Evolutionary conservation across 805 yeast species (phyloP).

Genomic region (Metschnikowia colocasiae): DNA sequence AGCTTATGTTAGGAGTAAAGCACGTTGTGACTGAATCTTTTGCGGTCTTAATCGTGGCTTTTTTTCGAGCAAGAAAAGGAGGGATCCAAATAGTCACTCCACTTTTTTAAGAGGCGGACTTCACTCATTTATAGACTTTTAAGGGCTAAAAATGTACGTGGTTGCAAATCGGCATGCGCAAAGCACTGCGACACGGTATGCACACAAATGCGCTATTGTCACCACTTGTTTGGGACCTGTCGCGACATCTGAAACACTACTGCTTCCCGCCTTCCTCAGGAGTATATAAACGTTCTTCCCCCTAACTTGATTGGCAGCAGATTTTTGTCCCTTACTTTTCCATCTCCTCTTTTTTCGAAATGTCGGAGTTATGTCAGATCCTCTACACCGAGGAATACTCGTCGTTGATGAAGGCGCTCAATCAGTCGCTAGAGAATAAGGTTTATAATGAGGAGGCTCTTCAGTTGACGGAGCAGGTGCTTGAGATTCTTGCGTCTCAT

Average conservation of each 20-base stretch:
- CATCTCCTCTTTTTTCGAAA: background rate
- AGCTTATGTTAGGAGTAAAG: too few relatives aligned
- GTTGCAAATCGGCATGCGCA: conserved; percentile 1
- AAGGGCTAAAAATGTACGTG: background rate
- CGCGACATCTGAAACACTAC: conserved; percentile 4
- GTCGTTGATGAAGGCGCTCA: conserved; percentile 53
- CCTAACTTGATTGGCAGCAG: background rate
- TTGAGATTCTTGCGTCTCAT: conserved; percentile 77
- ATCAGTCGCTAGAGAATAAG: conserved; percentile 53
- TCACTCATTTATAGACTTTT: background rate
- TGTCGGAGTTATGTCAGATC: conserved; percentile 51
- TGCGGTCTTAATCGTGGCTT: background rate
- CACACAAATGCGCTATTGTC: conserved; percentile 6
- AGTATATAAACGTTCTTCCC: background rate
- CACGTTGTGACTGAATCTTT: background rate
- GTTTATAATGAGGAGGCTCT: conserved; percentile 74
- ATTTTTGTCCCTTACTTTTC: background rate
- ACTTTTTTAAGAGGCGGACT: background rate
- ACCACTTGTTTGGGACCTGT: background rate
- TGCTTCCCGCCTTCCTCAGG: background rate
- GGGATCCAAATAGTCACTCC: background rate
- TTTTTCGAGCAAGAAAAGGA: background rate
- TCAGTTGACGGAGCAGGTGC: conserved; percentile 58
- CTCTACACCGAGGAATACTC: conserved; percentile 71
- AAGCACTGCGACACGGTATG: background rate